Conservation (phyloP, 257 asterid genomes). For the Sherardia arvensis region DNA sequence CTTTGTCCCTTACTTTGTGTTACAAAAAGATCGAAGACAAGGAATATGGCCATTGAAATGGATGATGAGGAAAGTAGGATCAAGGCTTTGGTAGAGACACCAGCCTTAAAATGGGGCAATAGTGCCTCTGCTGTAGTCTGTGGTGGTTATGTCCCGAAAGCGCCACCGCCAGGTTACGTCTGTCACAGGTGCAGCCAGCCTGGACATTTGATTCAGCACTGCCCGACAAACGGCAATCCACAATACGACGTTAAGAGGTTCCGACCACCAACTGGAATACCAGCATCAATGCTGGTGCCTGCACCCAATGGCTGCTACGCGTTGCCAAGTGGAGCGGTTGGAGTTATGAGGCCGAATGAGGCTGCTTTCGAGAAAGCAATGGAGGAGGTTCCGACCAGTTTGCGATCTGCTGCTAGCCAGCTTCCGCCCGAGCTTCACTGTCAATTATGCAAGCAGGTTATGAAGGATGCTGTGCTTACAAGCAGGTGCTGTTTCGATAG, state of each 20-base stretch:
- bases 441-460: neutral
- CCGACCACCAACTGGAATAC: constrained; percentile 93
- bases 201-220: constrained; percentile 93
- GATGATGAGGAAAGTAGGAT: neutral
- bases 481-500: neutral
- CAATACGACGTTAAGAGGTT: constrained; percentile 72
- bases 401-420: constrained; percentile 50
- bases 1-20: too few relatives aligned
- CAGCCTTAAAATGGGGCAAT: neutral
- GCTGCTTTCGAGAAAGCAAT: constrained; percentile 77
- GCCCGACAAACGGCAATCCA: constrained; percentile 97
- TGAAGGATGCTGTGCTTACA: neutral
- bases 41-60: too few relatives aligned
- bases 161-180: constrained; percentile 90
- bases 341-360: constrained; percentile 87
- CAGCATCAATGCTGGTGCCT: constrained; percentile 87
- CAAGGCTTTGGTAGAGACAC: neutral
- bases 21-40: too few relatives aligned
- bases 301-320: constrained; percentile 89
- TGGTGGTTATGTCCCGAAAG: too few relatives aligned
- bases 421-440: constrained; percentile 59
- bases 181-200: constrained; percentile 96
- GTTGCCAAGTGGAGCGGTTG: constrained; percentile 78
- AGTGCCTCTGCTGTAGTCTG: too few relatives aligned
- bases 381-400: constrained; percentile 76